Percentiles rank a stretch among this genome's conserved stretches.
Conservation (phyloP, 1,139 yeast genomes). For the Magnusiomyces sp. region DNA sequence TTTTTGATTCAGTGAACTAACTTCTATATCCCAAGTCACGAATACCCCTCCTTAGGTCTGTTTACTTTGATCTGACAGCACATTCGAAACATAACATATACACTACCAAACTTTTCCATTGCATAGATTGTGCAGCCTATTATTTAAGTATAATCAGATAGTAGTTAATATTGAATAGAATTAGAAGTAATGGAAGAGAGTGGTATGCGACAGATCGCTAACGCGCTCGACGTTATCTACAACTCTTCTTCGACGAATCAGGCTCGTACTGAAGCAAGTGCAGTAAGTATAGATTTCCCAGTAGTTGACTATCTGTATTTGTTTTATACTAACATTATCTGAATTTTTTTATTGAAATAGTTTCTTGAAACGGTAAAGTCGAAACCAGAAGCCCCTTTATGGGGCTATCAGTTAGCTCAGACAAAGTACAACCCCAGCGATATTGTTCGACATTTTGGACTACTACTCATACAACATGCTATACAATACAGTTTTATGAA, state of each 20-base stretch:
- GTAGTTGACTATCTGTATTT: not conserved
- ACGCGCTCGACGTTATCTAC: slow-evolving; percentile 74
- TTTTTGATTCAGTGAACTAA: too few relatives aligned
- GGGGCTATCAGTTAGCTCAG: slow-evolving; percentile 85
- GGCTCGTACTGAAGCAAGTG: slow-evolving; percentile 33
- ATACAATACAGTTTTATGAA: slow-evolving; percentile 47
- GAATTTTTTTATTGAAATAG: slow-evolving; percentile 21
- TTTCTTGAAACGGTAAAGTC: slow-evolving; percentile 69
- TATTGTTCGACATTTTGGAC: slow-evolving; percentile 84
- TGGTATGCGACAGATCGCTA: slow-evolving; percentile 40
- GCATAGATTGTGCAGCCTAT: too few relatives aligned
- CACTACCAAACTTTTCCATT: too few relatives aligned
- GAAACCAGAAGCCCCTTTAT: slow-evolving; percentile 76
- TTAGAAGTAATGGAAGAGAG: slow-evolving; percentile 21
- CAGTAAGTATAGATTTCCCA: slow-evolving; percentile 16
- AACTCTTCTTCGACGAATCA: slow-evolving; percentile 59
- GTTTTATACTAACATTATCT: not conserved
- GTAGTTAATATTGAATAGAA: too few relatives aligned
- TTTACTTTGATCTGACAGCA: too few relatives aligned
- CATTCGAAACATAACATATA: too few relatives aligned
- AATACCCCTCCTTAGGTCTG: too few relatives aligned
- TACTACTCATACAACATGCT: slow-evolving; percentile 68
- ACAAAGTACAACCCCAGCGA: slow-evolving; percentile 53
- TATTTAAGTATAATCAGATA: too few relatives aligned
- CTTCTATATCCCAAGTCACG: too few relatives aligned